phyloP scores from a whole-genome alignment of 345 rosid genomes.

The Populus simonii region DNA sequence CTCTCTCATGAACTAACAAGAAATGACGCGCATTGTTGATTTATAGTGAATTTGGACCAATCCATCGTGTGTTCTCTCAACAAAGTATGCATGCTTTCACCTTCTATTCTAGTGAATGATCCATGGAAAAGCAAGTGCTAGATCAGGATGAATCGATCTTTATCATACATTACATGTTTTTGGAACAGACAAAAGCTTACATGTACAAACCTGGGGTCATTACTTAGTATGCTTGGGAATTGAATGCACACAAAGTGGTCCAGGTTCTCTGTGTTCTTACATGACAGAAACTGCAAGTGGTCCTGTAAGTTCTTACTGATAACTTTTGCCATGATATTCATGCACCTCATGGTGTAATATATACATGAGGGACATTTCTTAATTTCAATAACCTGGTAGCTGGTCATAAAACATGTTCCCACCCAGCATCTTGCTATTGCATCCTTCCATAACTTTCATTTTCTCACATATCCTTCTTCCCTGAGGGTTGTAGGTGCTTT shows the following conservation, averaged over 20 bases:
- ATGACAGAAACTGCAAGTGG: neutral
- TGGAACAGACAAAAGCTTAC: neutral
- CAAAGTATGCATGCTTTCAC: neutral
- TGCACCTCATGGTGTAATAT: neutral
- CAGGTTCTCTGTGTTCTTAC: neutral
- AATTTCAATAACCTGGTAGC: no score
- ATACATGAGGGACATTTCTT: neutral
- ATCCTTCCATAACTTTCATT: no score
- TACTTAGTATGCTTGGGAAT: neutral
- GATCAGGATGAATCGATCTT: neutral
- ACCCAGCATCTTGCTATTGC: no score
- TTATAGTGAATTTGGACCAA: neutral
- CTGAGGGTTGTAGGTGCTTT: neutral
- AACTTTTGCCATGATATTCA: neutral
- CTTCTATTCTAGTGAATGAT: slow-evolving; percentile 10
- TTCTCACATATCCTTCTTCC: neutral
- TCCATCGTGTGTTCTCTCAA: neutral
- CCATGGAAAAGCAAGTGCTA: neutral
- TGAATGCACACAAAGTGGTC: neutral
- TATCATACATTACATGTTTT: neutral
- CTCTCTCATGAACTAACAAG: neutral
- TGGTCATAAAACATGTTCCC: no score
- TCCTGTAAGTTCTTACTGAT: neutral
- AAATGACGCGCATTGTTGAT: neutral
- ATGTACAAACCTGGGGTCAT: neutral